Evolutionary conservation across 2,329 filamentous ascomycete species (phyloP), one percentile per base, ranked within the genome.

Genomic region (Phialemoniopsis sp.): DNA sequence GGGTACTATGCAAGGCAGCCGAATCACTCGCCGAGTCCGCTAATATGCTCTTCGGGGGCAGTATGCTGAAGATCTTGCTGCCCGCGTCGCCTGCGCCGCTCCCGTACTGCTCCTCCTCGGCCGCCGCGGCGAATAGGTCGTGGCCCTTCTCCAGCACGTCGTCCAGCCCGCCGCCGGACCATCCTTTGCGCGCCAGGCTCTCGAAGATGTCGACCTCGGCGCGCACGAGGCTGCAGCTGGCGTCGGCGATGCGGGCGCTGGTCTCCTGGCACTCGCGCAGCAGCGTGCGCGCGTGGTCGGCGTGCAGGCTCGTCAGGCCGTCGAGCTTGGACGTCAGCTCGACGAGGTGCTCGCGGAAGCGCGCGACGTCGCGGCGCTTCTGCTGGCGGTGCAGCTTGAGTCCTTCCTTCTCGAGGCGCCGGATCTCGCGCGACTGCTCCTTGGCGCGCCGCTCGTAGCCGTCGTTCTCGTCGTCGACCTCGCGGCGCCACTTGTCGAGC

Each of bases 171-270:
- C 80, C 81, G 29, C 81, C 81, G 15, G 66, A 74, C 81, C 80
- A 85, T 8, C 81, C 81, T 51, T 85, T 85, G 43, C 79, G 64
- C 15, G 81, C 80, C 17, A 85, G 61, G 17, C 74, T 68, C 62
- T 85, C 81, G 42, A 83, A 84, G 19, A 85, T 85, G 58, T 85
- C 81, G 15, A 85, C 76, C 60, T 85, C 81, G 39, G 81, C 81
- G 14, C 81, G 67, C 12, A 84, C 80, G 10, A 85, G 68, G 45
- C 76, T 79, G 51, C 80, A 82, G 51, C 76, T 76, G 14, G 79
- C 78, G 41, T 85, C 80, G 14, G 82, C 70, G 48, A 85, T 82
- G 46, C 69, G 68, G 18, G 60, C 66, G 49, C 78, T 82, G 47
- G 79, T 80, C 49, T 82, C 79, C 57, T 85, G 80, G 52, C 77